phyloP scores from a whole-genome alignment of 2,329 filamentous ascomycete genomes.

The Colletotrichum sp. region DNA sequence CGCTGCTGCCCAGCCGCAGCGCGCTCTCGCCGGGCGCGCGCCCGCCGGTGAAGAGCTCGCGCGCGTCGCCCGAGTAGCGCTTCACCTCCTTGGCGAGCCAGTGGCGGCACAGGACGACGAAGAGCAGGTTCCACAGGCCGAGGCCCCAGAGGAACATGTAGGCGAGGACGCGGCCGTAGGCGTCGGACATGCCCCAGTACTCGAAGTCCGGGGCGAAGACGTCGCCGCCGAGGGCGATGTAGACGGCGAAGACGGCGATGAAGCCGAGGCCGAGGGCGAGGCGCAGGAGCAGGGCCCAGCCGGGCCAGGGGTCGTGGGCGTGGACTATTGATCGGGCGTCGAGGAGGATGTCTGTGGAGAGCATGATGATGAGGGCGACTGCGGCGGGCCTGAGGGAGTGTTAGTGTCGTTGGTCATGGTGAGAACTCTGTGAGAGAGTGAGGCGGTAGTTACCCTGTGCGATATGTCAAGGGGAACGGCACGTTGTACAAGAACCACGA shows the following conservation, averaged over 20 bases:
- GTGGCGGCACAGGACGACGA: conserved; percentile 5
- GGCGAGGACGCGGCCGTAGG: conserved; percentile 33
- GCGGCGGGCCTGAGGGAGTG: conserved; percentile 29
- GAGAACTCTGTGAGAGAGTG: background rate
- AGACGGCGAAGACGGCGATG: conserved; percentile 39
- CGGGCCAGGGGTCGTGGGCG: conserved; percentile 33
- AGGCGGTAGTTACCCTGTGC: conserved; percentile 6
- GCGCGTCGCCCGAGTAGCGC: background rate
- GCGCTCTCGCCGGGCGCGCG: background rate
- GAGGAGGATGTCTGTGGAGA: conserved; percentile 37
- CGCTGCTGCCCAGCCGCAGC: background rate
- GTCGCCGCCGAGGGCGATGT: conserved; percentile 34
- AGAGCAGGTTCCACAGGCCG: conserved; percentile 12
- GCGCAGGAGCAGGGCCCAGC: conserved; percentile 35
- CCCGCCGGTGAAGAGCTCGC: background rate
- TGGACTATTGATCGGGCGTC: conserved; percentile 38
- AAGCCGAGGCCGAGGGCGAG: conserved; percentile 35
- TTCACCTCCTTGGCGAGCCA: conserved; percentile 9
- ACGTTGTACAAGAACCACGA: conserved; percentile 35
- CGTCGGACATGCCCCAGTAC: conserved; percentile 39
- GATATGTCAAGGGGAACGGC: conserved; percentile 19
- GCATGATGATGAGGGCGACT: conserved; percentile 33
- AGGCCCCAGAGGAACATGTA: conserved; percentile 39
- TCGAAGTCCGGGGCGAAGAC: conserved; percentile 40
- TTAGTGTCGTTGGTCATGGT: background rate